phyloP scores from a whole-genome alignment of 805 yeast genomes.

The Saturnispora mendoncae region DNA sequence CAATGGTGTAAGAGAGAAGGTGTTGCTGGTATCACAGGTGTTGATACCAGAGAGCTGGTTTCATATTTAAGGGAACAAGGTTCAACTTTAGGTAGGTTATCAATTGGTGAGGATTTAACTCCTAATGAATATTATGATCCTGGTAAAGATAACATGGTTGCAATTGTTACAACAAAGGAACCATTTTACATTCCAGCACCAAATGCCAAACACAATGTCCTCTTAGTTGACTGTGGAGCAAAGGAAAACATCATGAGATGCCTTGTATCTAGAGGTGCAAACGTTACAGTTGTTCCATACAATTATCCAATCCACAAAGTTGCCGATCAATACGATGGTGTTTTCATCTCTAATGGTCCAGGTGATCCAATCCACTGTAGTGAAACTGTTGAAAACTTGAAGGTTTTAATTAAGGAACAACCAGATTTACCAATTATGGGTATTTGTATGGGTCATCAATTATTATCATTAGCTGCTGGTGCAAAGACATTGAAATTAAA shows the following conservation, averaged over 20 bases:
- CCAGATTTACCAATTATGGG: constrained; percentile 87
- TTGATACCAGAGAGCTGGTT: constrained; percentile 93
- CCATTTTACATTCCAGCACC: constrained; percentile 82
- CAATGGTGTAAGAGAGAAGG: constrained; percentile 97
- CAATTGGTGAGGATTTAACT: constrained; percentile 85
- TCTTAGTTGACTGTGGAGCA: constrained; percentile 96
- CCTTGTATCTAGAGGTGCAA: constrained; percentile 89
- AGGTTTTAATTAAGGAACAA: constrained; percentile 53
- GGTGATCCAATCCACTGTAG: constrained; percentile 95
- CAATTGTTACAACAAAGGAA: constrained; percentile 88
- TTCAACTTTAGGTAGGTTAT: constrained; percentile 82
- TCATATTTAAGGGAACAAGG: constrained; percentile 93
- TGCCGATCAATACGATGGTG: constrained; percentile 88
- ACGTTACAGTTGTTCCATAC: constrained; percentile 93
- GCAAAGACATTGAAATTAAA: constrained; percentile 88
- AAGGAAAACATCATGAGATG: constrained; percentile 95
- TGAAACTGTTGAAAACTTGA: constrained; percentile 65
- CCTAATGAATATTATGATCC: constrained; percentile 90
- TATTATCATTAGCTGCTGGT: constrained; percentile 90
- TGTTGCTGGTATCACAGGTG: constrained; percentile 93
- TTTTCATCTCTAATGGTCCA: constrained; percentile 93
- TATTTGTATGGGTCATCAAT: constrained; percentile 95
- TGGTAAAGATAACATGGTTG: constrained; percentile 79
- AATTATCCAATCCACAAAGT: constrained; percentile 88
- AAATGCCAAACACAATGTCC: constrained; percentile 61